Evolutionary conservation across 768 basidiomycete genomes (phyloP).

Genomic region (Pisolithus orientalis): DNA sequence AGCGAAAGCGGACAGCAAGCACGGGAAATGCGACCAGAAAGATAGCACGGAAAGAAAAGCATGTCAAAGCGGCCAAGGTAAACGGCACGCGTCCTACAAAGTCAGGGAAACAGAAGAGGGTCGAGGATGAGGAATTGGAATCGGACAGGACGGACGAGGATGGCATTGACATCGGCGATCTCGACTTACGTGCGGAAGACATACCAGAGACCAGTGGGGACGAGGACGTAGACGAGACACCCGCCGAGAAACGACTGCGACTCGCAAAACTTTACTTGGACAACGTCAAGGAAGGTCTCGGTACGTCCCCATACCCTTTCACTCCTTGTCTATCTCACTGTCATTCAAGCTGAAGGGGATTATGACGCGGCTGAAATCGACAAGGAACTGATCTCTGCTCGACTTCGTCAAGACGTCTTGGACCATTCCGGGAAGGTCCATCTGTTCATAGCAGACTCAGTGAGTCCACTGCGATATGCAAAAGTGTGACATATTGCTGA

Average conservation of each 20-base stretch:
- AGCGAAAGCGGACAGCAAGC: constrained; percentile 49
- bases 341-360: constrained; percentile 63
- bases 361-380: constrained; percentile 96
- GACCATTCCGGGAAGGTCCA: constrained; percentile 87
- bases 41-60: constrained; percentile 9
- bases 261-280: constrained; percentile 89
- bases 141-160: constrained; percentile 57
- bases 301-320: constrained; percentile 32
- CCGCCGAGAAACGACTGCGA: constrained; percentile 86
- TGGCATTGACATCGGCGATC: constrained; percentile 54
- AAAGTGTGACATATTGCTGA: neutral
- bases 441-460: constrained; percentile 69
- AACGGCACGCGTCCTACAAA: constrained; percentile 12
- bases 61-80: neutral
- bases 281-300: constrained; percentile 69
- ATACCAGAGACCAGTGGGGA: constrained; percentile 65
- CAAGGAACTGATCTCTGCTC: constrained; percentile 81
- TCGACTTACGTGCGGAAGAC: constrained; percentile 61
- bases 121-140: constrained; percentile 55
- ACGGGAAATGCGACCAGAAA: constrained; percentile 25
- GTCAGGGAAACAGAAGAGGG: constrained; percentile 18
- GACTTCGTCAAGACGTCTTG: constrained; percentile 88
- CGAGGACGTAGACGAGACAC: constrained; percentile 85
- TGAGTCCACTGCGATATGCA: constrained; percentile 28
- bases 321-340: constrained; percentile 1